These are phyloP conservation scores for Diplogelasinospora grovesii DNA, from an alignment of 495 filamentous ascomycete genomes.

Conservation along the genomic window DNA sequence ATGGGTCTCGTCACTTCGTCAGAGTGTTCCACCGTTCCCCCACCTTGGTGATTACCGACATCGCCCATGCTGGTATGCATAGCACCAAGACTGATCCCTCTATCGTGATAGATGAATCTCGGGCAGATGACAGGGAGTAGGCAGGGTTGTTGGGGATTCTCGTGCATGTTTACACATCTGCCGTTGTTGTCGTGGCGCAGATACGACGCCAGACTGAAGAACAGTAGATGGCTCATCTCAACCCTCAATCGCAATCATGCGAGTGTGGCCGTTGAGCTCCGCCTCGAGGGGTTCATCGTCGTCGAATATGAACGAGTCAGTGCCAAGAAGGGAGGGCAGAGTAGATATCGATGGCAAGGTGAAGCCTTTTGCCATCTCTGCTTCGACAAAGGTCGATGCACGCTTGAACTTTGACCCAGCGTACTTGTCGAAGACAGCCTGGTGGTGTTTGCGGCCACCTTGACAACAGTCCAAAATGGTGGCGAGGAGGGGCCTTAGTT, in stretches of 20 bases:
- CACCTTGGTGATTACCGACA: not conserved
- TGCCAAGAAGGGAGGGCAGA: not conserved
- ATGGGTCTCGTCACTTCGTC: conserved; percentile 21
- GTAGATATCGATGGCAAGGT: conserved; percentile 25
- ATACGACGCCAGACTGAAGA: too few species aligned
- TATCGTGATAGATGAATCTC: too few species aligned
- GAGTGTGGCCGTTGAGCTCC: conserved; percentile 16
- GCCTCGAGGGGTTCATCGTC: conserved; percentile 5
- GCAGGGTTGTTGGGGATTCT: too few species aligned
- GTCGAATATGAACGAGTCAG: conserved; percentile 1
- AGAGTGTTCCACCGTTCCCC: conserved; percentile 3
- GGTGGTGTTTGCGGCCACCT: conserved; percentile 71
- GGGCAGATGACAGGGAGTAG: too few species aligned
- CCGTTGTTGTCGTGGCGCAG: too few species aligned
- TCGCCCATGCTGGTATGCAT: too few species aligned
- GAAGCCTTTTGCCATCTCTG: conserved; percentile 56
- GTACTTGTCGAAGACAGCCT: conserved; percentile 88
- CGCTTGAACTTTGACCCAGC: conserved; percentile 73
- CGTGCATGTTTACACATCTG: too few species aligned
- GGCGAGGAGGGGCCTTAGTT: conserved; percentile 68
- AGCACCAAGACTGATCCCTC: too few species aligned
- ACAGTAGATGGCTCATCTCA: too few species aligned
- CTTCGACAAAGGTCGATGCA: conserved; percentile 71
- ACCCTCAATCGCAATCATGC: conserved; percentile 28
- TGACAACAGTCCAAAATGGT: conserved; percentile 84